Conservation (phyloP, 345 rosid genomes). For the Citrus cavaleriei region DNA sequence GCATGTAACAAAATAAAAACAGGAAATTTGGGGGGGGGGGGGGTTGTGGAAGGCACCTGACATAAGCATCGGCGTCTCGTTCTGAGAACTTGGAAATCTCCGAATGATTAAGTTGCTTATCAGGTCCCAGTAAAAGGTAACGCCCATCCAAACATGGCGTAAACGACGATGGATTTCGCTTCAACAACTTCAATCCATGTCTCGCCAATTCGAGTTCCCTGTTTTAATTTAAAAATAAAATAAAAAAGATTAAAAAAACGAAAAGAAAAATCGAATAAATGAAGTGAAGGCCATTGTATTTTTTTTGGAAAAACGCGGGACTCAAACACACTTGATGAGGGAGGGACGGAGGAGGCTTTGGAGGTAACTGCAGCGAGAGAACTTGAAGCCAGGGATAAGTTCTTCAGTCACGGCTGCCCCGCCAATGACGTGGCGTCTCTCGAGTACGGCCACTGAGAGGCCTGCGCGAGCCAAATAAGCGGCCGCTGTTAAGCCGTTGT, state of each 20-base stretch:
- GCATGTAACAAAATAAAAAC: too few relatives aligned
- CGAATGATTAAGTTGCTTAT: conserved; percentile 53
- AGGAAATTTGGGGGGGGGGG: too few relatives aligned
- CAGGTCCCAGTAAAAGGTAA: conserved; percentile 70
- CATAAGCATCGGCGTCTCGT: conserved; percentile 74
- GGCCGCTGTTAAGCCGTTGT: conserved; percentile 87
- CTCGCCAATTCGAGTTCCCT: conserved; percentile 76
- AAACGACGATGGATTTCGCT: conserved; percentile 80
- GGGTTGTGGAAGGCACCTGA: conserved; percentile 25
- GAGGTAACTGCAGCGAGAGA: conserved; percentile 92
- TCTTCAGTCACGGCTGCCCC: conserved; percentile 96
- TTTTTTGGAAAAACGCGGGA: neutral
- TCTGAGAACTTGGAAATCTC: conserved; percentile 90
- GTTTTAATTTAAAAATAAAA: neutral
- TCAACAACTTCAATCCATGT: conserved; percentile 81
- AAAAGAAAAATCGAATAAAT: neutral
- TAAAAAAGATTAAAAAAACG: neutral
- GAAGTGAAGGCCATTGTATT: neutral
- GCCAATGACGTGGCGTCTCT: conserved; percentile 84
- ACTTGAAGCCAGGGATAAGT: conserved; percentile 76
- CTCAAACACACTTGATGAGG: conserved; percentile 59
- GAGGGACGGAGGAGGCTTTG: conserved; percentile 86
- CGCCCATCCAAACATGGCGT: conserved; percentile 93
- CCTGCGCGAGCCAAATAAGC: conserved; percentile 92
- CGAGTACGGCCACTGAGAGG: conserved; percentile 84